Percentiles rank a stretch among this genome's conserved stretches.
phyloP scores from a whole-genome alignment of 306 rosid genomes.

The Sicyos edulis region DNA sequence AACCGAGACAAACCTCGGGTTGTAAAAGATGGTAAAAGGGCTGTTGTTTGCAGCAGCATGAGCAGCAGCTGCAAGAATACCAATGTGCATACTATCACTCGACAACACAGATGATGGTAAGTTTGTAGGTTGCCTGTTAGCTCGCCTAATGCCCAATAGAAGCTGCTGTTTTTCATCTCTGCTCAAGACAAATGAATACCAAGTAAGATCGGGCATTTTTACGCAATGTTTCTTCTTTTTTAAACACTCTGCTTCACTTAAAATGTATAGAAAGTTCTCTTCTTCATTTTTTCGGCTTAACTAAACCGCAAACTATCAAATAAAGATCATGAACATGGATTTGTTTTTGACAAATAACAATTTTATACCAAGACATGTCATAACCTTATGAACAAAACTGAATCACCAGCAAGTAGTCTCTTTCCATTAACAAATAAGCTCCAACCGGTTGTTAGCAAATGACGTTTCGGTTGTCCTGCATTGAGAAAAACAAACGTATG shows the following conservation, averaged over 20 bases:
- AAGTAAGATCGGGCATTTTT: neutral
- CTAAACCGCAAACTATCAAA: neutral
- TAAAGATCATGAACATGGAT: too few relatives aligned
- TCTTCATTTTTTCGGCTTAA: neutral
- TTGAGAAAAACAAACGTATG: neutral
- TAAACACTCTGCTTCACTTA: neutral
- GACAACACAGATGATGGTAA: conserved; percentile 85
- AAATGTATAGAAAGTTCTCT: neutral
- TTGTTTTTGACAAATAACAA: neutral
- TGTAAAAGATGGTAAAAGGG: conserved; percentile 79
- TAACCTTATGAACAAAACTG: conserved; percentile 86
- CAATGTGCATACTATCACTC: conserved; percentile 97
- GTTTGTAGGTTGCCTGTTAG: conserved; percentile 78
- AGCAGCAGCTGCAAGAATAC: conserved; percentile 97
- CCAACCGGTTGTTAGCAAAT: conserved; percentile 98
- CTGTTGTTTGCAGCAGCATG: conserved; percentile 92
- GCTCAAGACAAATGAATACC: neutral
- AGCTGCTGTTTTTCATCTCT: conserved; percentile 97
- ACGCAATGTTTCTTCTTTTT: neutral
- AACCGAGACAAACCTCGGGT: conserved; percentile 63
- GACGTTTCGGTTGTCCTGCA: conserved; percentile 96
- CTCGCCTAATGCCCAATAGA: conserved; percentile 92
- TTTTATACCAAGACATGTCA: conserved; percentile 5
- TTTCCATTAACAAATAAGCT: conserved; percentile 90
- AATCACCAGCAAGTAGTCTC: conserved; percentile 88